These are phyloP conservation scores for Draba incana DNA, from an alignment of 345 rosid genomes.

Conservation along the genomic window DNA sequence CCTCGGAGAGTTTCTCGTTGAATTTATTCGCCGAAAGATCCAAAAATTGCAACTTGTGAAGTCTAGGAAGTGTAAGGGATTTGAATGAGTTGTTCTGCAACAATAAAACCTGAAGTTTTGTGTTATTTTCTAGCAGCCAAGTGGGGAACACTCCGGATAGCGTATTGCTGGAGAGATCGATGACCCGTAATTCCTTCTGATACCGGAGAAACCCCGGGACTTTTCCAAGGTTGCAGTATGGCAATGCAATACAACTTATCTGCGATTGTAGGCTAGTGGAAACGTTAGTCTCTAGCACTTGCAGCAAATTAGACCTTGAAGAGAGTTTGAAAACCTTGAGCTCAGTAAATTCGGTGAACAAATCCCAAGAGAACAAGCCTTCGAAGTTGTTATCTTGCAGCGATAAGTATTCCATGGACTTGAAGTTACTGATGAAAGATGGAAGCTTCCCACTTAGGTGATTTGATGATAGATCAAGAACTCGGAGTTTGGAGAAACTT, in stretches of 20 bases:
- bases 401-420: slow-evolving; percentile 21
- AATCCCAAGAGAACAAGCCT: slow-evolving; percentile 25
- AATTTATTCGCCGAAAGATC: slow-evolving; percentile 25
- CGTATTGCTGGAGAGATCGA: slow-evolving; percentile 30
- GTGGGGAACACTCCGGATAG: slow-evolving; percentile 27
- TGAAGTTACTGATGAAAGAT: slow-evolving; percentile 16
- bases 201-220: slow-evolving; percentile 19
- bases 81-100: slow-evolving; percentile 28
- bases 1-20: slow-evolving; percentile 4
- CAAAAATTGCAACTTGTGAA: slow-evolving; percentile 8
- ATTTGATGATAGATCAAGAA: slow-evolving; percentile 32
- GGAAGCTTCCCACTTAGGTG: slow-evolving; percentile 30
- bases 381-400: slow-evolving; percentile 20
- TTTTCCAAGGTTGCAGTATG: slow-evolving; percentile 17
- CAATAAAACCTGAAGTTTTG: slow-evolving; percentile 21
- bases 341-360: slow-evolving; percentile 5
- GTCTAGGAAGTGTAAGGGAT: slow-evolving; percentile 13
- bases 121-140: slow-evolving; percentile 36
- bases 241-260: slow-evolving; percentile 8
- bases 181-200: slow-evolving; percentile 7
- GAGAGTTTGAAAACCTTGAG: slow-evolving; percentile 35
- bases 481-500: slow-evolving; percentile 17
- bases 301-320: slow-evolving; percentile 15
- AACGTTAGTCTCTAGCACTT: slow-evolving; percentile 4
- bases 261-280: slow-evolving; percentile 11